A percentile compares a stretch with the other conserved stretches of the same genome.
phyloP scores from a whole-genome alignment of 208 protist genomes.

The Jaenimonas drosophilae region DNA sequence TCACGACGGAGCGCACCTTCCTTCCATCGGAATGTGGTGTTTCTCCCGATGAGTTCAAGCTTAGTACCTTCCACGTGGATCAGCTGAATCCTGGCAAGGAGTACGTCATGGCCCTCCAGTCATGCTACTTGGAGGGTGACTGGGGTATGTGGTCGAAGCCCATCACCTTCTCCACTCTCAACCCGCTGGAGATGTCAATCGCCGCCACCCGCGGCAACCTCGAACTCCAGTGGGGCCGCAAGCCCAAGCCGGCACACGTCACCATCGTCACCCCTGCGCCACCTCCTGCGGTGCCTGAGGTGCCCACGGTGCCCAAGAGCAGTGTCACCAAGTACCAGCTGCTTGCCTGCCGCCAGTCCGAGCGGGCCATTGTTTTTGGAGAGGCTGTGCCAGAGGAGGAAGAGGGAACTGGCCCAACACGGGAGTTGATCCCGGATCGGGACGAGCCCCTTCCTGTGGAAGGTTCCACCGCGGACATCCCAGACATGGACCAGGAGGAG shows the following conservation, averaged over 20 bases:
- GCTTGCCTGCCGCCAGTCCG: background rate
- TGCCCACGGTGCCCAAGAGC: background rate
- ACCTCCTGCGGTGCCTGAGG: background rate
- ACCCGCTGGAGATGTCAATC: slow-evolving; percentile 27
- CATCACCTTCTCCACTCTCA: slow-evolving; percentile 51
- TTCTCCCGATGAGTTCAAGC: slow-evolving; percentile 11
- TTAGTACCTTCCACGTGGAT: slow-evolving; percentile 33
- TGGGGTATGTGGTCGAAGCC: slow-evolving; percentile 80
- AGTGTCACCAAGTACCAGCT: slow-evolving; percentile 12
- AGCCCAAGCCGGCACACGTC: background rate
- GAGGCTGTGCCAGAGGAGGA: background rate
- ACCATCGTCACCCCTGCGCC: background rate
- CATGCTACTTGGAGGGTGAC: slow-evolving; percentile 59
- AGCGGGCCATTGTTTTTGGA: background rate
- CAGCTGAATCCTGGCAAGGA: slow-evolving; percentile 48
- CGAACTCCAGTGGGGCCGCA: slow-evolving; percentile 28
- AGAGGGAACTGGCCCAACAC: background rate
- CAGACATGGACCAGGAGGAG: background rate
- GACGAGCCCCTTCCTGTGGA: no score
- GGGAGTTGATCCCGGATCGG: no score
- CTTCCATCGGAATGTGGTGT: slow-evolving; percentile 8
- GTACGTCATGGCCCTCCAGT: slow-evolving; percentile 82
- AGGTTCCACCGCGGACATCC: background rate
- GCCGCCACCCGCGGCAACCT: slow-evolving; percentile 20
- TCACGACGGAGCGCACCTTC: slow-evolving; percentile 16